A percentile compares a stretch with the other conserved stretches of the same genome.
Evolutionary conservation across 257 asterid genomes (phyloP).

Genomic region (Apocynum venetum): DNA sequence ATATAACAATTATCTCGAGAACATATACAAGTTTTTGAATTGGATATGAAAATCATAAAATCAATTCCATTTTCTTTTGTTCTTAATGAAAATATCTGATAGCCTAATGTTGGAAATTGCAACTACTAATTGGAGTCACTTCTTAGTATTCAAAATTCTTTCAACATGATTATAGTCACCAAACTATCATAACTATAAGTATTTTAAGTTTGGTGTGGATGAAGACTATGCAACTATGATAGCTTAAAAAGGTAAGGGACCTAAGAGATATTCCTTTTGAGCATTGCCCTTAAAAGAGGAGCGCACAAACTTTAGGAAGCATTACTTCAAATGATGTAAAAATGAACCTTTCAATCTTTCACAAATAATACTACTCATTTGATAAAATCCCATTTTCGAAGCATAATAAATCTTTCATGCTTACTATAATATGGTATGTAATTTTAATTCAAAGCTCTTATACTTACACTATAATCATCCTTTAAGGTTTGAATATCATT

Average conservation of each 20-base stretch:
- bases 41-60: background rate
- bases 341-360: background rate
- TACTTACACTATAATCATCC: too few species aligned
- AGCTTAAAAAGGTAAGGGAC: slow-evolving; percentile 41
- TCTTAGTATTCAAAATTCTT: slow-evolving; percentile 20
- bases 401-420: too few species aligned
- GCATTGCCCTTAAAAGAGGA: slow-evolving; percentile 20
- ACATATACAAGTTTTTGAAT: background rate
- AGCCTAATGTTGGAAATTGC: slow-evolving; percentile 14
- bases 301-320: slow-evolving; percentile 3
- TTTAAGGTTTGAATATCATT: too few species aligned
- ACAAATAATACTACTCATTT: too few species aligned
- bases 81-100: background rate
- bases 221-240: slow-evolving; percentile 48
- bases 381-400: too few species aligned
- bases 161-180: slow-evolving; percentile 32
- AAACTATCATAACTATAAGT: slow-evolving; percentile 32
- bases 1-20: background rate
- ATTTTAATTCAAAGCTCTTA: too few species aligned
- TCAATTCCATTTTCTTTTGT: background rate
- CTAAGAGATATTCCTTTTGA: slow-evolving; percentile 11
- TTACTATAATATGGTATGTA: too few species aligned
- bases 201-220: slow-evolving; percentile 34
- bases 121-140: slow-evolving; percentile 45
- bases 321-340: background rate